phyloP scores from a whole-genome alignment of 108 stramenopile species.

The Poteriospumella lacustris region DNA sequence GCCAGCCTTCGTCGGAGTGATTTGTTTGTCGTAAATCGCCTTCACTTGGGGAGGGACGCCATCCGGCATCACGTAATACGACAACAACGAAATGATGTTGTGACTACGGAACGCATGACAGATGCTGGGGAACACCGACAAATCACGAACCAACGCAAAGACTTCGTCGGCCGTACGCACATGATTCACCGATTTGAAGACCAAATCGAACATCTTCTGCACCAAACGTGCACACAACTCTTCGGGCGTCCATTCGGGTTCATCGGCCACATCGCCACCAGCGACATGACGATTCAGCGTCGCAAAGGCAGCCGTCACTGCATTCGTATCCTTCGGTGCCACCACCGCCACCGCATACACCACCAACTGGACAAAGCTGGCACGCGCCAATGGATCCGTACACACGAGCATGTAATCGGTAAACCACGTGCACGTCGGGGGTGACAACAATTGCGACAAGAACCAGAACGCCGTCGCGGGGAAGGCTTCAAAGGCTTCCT shows the following conservation, averaged over 20 bases:
- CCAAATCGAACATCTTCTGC: not conserved
- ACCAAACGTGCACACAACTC: not conserved
- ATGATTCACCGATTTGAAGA: constrained; percentile 15
- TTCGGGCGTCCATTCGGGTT: too few relatives aligned
- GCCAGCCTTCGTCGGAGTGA: not conserved
- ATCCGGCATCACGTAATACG: constrained; percentile 19
- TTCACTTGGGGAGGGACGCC: not conserved
- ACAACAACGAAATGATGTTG: not conserved
- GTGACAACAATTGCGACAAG: not conserved
- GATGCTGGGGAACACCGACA: not conserved
- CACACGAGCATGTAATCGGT: not conserved
- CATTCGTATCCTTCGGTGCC: not conserved
- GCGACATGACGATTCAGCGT: not conserved
- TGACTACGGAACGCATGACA: not conserved
- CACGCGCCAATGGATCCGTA: not conserved
- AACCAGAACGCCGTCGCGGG: not conserved
- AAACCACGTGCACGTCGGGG: not conserved
- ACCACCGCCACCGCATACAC: not conserved
- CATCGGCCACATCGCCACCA: not conserved
- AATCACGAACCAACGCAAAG: constrained; percentile 23
- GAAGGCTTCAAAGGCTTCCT: not conserved
- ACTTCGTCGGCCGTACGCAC: constrained; percentile 1
- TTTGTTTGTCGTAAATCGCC: not conserved
- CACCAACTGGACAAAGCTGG: not conserved
- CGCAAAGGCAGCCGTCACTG: not conserved